A percentile compares a stretch with the other conserved stretches of the same genome.
Conservation (phyloP, 495 filamentous ascomycete species). For the Poronia punctata region DNA sequence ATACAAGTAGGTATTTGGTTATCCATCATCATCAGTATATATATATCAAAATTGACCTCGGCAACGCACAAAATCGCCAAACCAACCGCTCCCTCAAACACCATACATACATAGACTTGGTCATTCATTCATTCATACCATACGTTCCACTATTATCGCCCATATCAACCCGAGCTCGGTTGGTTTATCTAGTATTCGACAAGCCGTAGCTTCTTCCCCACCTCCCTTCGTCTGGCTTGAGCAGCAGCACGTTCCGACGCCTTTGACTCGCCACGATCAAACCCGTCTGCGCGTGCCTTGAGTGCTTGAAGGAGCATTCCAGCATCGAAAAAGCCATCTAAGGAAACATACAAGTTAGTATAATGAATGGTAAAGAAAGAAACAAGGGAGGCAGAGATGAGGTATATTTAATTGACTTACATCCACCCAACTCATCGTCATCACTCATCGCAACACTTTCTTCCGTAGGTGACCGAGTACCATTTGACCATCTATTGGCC, state of each 20-base stretch:
- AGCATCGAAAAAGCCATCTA: slow-evolving; percentile 95
- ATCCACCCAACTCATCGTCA: slow-evolving; percentile 86
- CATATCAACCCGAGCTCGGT: background rate
- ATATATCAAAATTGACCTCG: too few species aligned
- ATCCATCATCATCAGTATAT: too few species aligned
- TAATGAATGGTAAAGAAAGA: background rate
- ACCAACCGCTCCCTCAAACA: background rate
- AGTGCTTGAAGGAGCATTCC: slow-evolving; percentile 87
- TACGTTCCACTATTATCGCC: background rate
- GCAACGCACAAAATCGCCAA: too few species aligned
- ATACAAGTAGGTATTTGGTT: too few species aligned
- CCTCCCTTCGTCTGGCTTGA: slow-evolving; percentile 52
- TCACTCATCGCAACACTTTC: slow-evolving; percentile 62
- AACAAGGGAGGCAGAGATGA: background rate
- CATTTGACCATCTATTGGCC: slow-evolving; percentile 32
- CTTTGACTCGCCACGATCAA: slow-evolving; percentile 36
- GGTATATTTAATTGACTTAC: too few species aligned
- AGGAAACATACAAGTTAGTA: slow-evolving; percentile 17
- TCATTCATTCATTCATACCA: background rate
- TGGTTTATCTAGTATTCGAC: slow-evolving; percentile 57
- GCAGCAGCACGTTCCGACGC: slow-evolving; percentile 40
- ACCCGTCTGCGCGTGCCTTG: slow-evolving; percentile 48
- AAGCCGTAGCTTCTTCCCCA: slow-evolving; percentile 73
- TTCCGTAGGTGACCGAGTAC: slow-evolving; percentile 45
- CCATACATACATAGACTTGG: background rate